A percentile compares a stretch with the other conserved stretches of the same genome.
Evolutionary conservation across 2,329 filamentous ascomycete genomes (phyloP).

Genomic region (Thermothelomyces thermophilus): DNA sequence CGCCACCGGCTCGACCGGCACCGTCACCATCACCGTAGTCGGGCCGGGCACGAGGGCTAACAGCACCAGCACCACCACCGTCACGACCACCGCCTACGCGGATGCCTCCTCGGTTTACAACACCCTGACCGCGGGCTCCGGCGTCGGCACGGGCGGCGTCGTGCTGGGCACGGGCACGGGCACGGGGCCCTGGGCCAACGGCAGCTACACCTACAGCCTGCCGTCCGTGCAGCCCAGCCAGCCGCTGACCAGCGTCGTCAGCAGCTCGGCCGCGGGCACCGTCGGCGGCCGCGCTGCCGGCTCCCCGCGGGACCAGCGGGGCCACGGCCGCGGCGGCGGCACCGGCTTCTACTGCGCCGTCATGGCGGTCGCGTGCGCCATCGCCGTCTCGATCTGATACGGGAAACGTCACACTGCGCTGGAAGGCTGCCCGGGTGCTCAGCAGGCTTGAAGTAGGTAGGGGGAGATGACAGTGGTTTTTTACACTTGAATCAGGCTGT

Average conservation of each 20-base stretch:
- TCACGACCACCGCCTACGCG: too few species aligned
- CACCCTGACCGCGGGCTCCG: neutral
- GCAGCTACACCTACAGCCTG: slow-evolving; percentile 8
- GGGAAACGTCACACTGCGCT: too few species aligned
- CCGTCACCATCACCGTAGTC: neutral
- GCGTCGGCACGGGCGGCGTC: neutral
- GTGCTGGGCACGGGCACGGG: neutral
- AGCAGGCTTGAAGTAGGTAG: too few species aligned
- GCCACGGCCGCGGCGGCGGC: neutral
- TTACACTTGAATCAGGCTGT: too few species aligned
- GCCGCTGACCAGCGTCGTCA: neutral
- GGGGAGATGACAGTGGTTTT: too few species aligned
- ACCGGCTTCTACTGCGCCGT: slow-evolving; percentile 4
- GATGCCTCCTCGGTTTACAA: too few species aligned
- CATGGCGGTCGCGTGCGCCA: neutral
- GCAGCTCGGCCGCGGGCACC: neutral
- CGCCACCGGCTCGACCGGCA: neutral
- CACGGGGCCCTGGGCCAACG: slow-evolving; percentile 4
- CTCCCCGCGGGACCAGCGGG: neutral
- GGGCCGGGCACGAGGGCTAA: too few species aligned
- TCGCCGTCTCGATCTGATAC: neutral
- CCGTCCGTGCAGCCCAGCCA: slow-evolving; percentile 2
- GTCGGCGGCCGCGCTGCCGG: neutral
- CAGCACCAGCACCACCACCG: neutral
- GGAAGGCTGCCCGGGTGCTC: too few species aligned